phyloP scores from a whole-genome alignment of 1,284 basidiomycete genomes.

The Cryptococcus wingfieldii region DNA sequence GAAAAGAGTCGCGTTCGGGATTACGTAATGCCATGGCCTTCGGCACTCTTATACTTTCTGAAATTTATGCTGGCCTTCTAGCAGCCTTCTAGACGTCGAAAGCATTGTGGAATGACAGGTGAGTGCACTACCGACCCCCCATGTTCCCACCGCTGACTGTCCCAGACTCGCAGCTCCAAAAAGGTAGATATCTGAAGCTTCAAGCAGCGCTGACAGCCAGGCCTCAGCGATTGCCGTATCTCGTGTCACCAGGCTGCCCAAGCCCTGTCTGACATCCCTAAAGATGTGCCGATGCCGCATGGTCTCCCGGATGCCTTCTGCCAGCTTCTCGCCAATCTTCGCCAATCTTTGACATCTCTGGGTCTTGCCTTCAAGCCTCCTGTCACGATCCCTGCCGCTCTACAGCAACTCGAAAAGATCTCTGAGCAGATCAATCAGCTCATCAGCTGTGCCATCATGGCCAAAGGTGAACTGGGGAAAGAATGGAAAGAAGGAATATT shows the following conservation, averaged over 20 bases:
- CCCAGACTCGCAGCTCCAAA: constrained; percentile 10
- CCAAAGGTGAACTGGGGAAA: constrained; percentile 18
- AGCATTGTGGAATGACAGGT: not conserved
- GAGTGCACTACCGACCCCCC: not conserved
- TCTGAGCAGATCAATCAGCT: constrained; percentile 29
- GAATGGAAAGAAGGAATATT: constrained; percentile 34
- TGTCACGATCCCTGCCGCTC: constrained; percentile 28
- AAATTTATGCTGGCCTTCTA: not conserved
- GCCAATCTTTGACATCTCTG: constrained; percentile 30
- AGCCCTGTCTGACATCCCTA: not conserved
- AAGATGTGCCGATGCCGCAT: not conserved
- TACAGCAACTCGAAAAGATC: constrained; percentile 32
- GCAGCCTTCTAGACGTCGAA: not conserved
- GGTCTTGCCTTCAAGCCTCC: constrained; percentile 44
- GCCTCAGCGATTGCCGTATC: constrained; percentile 3
- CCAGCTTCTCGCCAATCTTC: constrained; percentile 21
- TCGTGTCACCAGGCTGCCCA: constrained; percentile 1
- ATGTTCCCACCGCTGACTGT: not conserved
- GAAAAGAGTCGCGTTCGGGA: not conserved
- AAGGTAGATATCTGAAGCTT: not conserved
- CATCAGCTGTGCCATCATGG: constrained; percentile 29
- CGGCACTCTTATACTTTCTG: not conserved
- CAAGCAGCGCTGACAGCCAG: not conserved
- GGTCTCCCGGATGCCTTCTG: constrained; percentile 17
- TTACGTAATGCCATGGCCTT: not conserved